Evolutionary conservation across 768 basidiomycete species (phyloP), one percentile per base, ranked within the genome.

Genomic region (Kwoniella heveanensis): DNA sequence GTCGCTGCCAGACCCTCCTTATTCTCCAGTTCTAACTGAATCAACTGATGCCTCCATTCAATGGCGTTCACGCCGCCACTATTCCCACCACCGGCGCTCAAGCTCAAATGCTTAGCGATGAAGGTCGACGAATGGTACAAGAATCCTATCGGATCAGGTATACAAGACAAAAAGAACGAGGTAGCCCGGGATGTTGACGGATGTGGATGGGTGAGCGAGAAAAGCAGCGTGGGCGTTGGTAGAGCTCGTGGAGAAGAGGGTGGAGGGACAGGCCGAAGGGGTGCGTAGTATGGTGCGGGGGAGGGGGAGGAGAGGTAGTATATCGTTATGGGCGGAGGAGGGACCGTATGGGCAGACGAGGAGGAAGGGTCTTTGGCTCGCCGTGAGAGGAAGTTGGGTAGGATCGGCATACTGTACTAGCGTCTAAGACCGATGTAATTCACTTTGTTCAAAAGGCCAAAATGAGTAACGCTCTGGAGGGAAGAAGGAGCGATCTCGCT

Each of bases 111-210:
- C 36, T 26, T n/a, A 12, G 29, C 39, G 48, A 70, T 72, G 25
- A 70, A 60, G 1, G 29, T n/a, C 2, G 67, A 56, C 2, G 70
- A 64, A 51, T 72, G 71, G 25, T 60, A 64, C 9, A 70, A 49
- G 50, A 70, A 74, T 1, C 70, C 68, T 13, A 72, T 69, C 2
- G 73, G 73, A 48, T 75, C 73, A 29, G 73, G 73, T 19, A 75
- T 36, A 50, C 66, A 68, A 6, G 46, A 15, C 13, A 75, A 57
- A 67, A 75, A 75, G 69, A 75, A 75, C 4, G 60, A 8, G 2
- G 69, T 69, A 5, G 51, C 49, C 8, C 26, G 12, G 1, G 61
- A 68, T 15, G 32, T 26, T 13, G 22, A 29, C 4, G 62, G 61
- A 17, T 25, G 57, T 17, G 67, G 71, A 44, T 65, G 73, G 19